A percentile compares a stretch with the other conserved stretches of the same genome.
Conservation (phyloP, 305 asterid species). For the Fraxinus nigra region DNA sequence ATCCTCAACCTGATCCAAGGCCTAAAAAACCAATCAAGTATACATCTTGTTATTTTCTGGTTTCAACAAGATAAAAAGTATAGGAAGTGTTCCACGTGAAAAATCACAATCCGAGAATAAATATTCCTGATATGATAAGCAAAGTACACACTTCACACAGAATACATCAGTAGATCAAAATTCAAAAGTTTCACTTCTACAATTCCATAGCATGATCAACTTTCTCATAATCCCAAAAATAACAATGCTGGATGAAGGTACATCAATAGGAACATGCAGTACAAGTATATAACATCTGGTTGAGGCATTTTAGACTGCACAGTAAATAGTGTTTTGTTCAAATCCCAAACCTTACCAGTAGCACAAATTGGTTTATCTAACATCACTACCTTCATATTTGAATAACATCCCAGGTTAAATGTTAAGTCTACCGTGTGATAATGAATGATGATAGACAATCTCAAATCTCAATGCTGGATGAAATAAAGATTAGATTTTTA, state of each 20-base stretch:
- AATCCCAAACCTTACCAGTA: background rate
- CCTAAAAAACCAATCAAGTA: constrained; percentile 39
- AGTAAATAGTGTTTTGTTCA: background rate
- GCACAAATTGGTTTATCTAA: background rate
- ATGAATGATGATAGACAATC: background rate
- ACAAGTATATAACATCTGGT: background rate
- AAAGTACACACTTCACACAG: constrained; percentile 8
- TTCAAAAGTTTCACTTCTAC: background rate
- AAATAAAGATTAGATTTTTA: background rate
- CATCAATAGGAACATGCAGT: background rate
- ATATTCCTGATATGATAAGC: constrained; percentile 1
- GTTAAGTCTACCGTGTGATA: background rate
- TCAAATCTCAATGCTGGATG: background rate
- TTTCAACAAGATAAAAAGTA: background rate
- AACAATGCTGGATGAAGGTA: constrained; percentile 1
- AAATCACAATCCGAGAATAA: background rate
- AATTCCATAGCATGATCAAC: constrained; percentile 17
- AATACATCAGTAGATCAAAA: background rate
- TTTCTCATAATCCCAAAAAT: background rate
- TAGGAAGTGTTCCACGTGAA: background rate
- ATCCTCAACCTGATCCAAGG: constrained; percentile 88
- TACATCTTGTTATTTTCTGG: constrained; percentile 18
- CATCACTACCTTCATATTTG: background rate
- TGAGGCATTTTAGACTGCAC: background rate
- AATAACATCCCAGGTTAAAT: background rate